Evolutionary conservation across 148 eudicot genomes (phyloP).

Genomic region (Gaultheria prostrata): DNA sequence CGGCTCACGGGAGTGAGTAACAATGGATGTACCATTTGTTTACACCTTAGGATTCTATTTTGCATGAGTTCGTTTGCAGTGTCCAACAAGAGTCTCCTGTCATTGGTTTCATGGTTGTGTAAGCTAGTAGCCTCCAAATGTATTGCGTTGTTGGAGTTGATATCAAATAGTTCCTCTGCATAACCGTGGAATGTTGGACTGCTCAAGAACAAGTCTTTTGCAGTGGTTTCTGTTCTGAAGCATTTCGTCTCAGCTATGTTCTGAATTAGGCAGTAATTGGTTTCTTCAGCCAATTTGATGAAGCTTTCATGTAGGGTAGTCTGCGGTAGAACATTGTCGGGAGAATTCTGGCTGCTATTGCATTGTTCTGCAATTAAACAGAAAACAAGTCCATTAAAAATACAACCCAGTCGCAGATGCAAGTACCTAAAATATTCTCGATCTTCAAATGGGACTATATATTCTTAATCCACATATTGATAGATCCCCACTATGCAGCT

Average conservation of each 20-base stretch:
- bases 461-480: background rate
- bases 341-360: slow-evolving; percentile 13
- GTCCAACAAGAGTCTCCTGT: slow-evolving; percentile 43
- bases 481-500: background rate
- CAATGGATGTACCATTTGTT: slow-evolving; percentile 26
- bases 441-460: background rate
- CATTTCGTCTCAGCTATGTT: slow-evolving; percentile 4
- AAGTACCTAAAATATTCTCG: background rate
- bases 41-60: slow-evolving; percentile 26
- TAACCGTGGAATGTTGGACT: slow-evolving; percentile 37
- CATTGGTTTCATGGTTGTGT: slow-evolving; percentile 20
- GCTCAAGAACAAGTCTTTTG: slow-evolving; percentile 39
- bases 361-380: slow-evolving; percentile 24
- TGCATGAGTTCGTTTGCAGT: slow-evolving; percentile 59
- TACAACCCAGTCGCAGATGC: background rate
- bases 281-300: slow-evolving; percentile 16
- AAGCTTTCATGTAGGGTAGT: slow-evolving; percentile 8
- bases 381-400: background rate
- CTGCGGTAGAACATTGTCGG: slow-evolving; percentile 3
- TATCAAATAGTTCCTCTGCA: slow-evolving; percentile 43
- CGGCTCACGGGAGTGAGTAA: slow-evolving; percentile 10
- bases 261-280: background rate
- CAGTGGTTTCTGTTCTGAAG: slow-evolving; percentile 19
- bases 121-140: slow-evolving; percentile 7
- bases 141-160: slow-evolving; percentile 22